Evolutionary conservation across 225 moss, liverwort and hornwort genomes (phyloP).

Genomic region (Physcomitrium patens): DNA sequence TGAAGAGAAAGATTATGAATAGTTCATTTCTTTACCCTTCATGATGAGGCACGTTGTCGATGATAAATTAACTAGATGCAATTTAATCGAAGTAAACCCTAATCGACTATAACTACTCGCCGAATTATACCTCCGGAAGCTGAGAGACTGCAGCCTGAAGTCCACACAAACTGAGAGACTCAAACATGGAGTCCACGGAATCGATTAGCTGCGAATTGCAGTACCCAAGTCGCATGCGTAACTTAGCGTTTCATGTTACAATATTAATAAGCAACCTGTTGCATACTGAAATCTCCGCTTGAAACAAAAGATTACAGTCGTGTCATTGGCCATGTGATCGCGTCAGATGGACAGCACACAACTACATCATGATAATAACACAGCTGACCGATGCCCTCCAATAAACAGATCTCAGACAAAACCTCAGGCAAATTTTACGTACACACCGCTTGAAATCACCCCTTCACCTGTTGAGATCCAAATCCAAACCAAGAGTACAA

Average conservation of each 20-base stretch:
- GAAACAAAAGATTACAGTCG: constrained; percentile 5
- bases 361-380: background rate
- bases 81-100: background rate
- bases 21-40: no score
- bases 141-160: background rate
- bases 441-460: constrained; percentile 44
- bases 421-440: constrained; percentile 19
- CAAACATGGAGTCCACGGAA: background rate
- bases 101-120: background rate
- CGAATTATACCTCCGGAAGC: background rate
- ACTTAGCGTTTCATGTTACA: background rate
- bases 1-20: background rate
- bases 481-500: constrained; percentile 29
- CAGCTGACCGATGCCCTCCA: background rate
- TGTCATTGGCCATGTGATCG: constrained; percentile 13
- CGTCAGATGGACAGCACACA: background rate
- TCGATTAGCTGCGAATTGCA: background rate
- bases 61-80: no score
- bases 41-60: background rate
- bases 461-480: constrained; percentile 43
- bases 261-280: background rate
- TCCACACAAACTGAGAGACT: background rate
- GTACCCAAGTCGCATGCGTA: background rate
- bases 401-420: background rate
- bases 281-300: constrained; percentile 1